Percentiles rank a stretch among this genome's conserved stretches.
These are phyloP conservation scores for Clavispora phyllophila DNA, from an alignment of 805 yeast species.

Conservation along the genomic window DNA sequence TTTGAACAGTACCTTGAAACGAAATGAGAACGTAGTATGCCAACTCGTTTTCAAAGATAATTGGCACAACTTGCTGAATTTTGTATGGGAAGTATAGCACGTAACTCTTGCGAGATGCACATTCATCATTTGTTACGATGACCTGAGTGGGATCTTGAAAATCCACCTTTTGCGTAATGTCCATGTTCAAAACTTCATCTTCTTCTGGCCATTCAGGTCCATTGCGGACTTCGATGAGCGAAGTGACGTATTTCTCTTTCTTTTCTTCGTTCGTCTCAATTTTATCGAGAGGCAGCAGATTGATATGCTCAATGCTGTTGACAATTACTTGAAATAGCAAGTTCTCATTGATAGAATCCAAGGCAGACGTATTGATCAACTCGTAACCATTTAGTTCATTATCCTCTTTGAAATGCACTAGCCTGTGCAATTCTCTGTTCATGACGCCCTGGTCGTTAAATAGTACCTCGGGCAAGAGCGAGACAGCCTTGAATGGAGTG, in stretches of 20 bases:
- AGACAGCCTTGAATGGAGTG: conserved; percentile 30
- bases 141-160: conserved; percentile 43
- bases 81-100: conserved; percentile 43
- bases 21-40: conserved; percentile 52
- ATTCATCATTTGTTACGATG: conserved; percentile 37
- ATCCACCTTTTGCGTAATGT: conserved; percentile 36
- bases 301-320: conserved; percentile 25
- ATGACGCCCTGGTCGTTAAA: conserved; percentile 30
- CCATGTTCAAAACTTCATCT: conserved; percentile 30
- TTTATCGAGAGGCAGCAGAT: neutral
- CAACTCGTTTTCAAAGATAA: conserved; percentile 27
- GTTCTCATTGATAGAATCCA: conserved; percentile 33
- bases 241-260: conserved; percentile 8
- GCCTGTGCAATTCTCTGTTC: conserved; percentile 25
- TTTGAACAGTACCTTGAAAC: conserved; percentile 50
- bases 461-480: conserved; percentile 30
- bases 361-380: conserved; percentile 19
- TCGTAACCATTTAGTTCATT: conserved; percentile 12
- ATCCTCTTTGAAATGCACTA: conserved; percentile 23
- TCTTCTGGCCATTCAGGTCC: conserved; percentile 37
- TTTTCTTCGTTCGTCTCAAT: neutral
- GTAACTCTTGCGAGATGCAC: conserved; percentile 24
- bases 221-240: conserved; percentile 38
- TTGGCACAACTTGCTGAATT: conserved; percentile 43
- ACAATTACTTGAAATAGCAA: conserved; percentile 33